Evolutionary conservation across 2,329 filamentous ascomycete species (phyloP).

Genomic region (Cladorrhinum sp.): DNA sequence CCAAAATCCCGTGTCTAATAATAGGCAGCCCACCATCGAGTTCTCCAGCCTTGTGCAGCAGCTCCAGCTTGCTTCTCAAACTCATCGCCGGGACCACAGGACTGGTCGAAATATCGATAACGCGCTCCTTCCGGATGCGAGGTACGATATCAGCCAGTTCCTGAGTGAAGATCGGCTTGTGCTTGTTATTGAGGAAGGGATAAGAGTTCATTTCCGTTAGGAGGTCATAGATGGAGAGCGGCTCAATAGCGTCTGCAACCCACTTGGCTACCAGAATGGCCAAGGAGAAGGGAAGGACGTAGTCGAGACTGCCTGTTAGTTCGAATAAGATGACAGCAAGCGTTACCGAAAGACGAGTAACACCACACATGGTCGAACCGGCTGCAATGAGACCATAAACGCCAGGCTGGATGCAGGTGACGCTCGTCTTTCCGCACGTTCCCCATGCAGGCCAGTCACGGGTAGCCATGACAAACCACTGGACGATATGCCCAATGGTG

Average conservation of each 20-base stretch:
- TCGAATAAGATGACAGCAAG: conserved; percentile 95
- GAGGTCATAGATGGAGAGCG: conserved; percentile 90
- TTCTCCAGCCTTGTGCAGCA: conserved; percentile 80
- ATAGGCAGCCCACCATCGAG: conserved; percentile 91
- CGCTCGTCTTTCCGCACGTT: conserved; percentile 67
- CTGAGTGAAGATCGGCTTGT: conserved; percentile 85
- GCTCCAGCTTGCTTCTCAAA: conserved; percentile 76
- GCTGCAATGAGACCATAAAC: conserved; percentile 94
- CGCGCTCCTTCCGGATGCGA: conserved; percentile 66
- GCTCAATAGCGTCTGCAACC: conserved; percentile 94
- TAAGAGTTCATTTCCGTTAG: conserved; percentile 97
- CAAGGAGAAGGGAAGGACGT: conserved; percentile 91
- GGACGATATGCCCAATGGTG: conserved; percentile 79
- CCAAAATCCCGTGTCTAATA: conserved; percentile 71
- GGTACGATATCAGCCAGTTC: conserved; percentile 85
- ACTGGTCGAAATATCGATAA: conserved; percentile 86
- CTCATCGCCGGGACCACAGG: conserved; percentile 73
- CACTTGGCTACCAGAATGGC: conserved; percentile 95
- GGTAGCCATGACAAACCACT: conserved; percentile 73
- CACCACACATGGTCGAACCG: conserved; percentile 96
- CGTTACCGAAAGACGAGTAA: conserved; percentile 89
- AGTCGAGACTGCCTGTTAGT: conserved; percentile 88
- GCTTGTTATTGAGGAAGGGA: conserved; percentile 94
- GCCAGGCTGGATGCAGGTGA: conserved; percentile 90
- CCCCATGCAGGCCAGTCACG: conserved; percentile 72